Base-by-base conservation (phyloP, 108 stramenopile species). In the Skeletonema menzelii region DNA sequence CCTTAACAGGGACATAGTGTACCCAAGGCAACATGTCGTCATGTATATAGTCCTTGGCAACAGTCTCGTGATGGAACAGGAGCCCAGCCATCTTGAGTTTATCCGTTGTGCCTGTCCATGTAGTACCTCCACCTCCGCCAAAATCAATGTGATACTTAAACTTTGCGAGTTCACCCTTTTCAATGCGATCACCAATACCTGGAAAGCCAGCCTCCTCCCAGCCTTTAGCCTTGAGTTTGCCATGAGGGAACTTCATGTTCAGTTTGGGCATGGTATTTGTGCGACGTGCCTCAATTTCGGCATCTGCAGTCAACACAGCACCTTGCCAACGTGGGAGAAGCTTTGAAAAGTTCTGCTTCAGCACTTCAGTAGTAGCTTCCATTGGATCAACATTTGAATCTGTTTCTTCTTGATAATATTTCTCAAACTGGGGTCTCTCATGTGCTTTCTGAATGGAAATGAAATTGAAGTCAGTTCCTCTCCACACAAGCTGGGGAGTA, bases 131-230 rank as follows among this genome's bases (percentile, higher is more conserved):
- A 15, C 71, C 77, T 26, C 77, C 77, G 8, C 77, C 77, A 13
- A 78, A 34, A 28, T 78, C 77, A 14, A 78, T 67, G 26, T 73
- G 72, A 32, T 78, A 78, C 53, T 71, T 65, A n/a, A 72, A 78
- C 0, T 3, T 63, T 13, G 72, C 26, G 26, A 69, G 37, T 13
- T 69, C 32, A 2, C 17, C 2, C n/a, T 12, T 12, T 10, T 28
- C 4, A 32, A 69, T 69, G 14, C 20, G n/a, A 3, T 69, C 37
- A 31, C 68, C 68, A 40, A 37, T 7, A 17, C 8, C 59, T 0
- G 22, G 22, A 12, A 60, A 34, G 26, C 59, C 59, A 31, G 22
- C 11, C 10, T 31, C n/a, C 0, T 8, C 59, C 59, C 59, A 60
- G 2, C 3, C 8, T 20, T 17, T 4, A 20, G 11, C 15, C 28